A percentile compares a stretch with the other conserved stretches of the same genome.
These are phyloP conservation scores for Tetracladium setigerum DNA, from an alignment of 495 filamentous ascomycete genomes.

Conservation along the genomic window DNA sequence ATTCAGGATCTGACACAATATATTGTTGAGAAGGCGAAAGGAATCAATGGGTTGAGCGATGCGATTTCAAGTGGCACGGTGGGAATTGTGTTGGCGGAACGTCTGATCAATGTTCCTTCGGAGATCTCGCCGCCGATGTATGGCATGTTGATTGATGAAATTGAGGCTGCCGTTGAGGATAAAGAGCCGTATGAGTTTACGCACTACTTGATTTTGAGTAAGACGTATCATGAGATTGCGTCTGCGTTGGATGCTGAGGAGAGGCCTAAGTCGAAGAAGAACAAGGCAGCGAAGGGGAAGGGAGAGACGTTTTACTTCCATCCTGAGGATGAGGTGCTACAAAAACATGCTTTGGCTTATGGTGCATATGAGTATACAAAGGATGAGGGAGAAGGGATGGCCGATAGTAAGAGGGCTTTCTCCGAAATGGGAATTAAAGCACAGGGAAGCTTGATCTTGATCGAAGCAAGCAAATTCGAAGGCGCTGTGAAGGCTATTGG, in stretches of 20 bases:
- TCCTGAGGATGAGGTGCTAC: slow-evolving; percentile 88
- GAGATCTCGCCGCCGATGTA: slow-evolving; percentile 95
- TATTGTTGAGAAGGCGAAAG: slow-evolving; percentile 50
- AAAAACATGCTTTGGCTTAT: slow-evolving; percentile 57
- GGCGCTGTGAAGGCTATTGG: slow-evolving; percentile 59
- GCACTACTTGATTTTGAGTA: slow-evolving; percentile 85
- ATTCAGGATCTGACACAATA: slow-evolving; percentile 66
- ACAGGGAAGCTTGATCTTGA: slow-evolving; percentile 69
- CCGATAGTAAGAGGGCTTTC: slow-evolving; percentile 90
- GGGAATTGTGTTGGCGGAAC: slow-evolving; percentile 82
- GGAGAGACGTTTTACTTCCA: slow-evolving; percentile 79
- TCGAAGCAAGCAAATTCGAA: slow-evolving; percentile 62
- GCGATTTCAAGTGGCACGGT: slow-evolving; percentile 54
- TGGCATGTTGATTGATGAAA: slow-evolving; percentile 88
- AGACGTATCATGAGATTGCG: slow-evolving; percentile 80
- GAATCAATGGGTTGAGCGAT: slow-evolving; percentile 41
- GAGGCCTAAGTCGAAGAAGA: slow-evolving; percentile 65
- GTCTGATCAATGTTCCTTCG: slow-evolving; percentile 89
- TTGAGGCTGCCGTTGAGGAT: slow-evolving; percentile 80
- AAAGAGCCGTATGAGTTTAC: slow-evolving; percentile 90
- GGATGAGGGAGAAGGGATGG: slow-evolving; percentile 63
- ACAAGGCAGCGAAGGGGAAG: slow-evolving; percentile 48
- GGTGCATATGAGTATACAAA: slow-evolving; percentile 71
- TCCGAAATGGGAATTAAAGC: slow-evolving; percentile 87
- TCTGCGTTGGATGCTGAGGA: slow-evolving; percentile 70